These are phyloP conservation scores for Mucor piriformis DNA, from an alignment of 371 early-diverging fungal species.

Conservation along the genomic window DNA sequence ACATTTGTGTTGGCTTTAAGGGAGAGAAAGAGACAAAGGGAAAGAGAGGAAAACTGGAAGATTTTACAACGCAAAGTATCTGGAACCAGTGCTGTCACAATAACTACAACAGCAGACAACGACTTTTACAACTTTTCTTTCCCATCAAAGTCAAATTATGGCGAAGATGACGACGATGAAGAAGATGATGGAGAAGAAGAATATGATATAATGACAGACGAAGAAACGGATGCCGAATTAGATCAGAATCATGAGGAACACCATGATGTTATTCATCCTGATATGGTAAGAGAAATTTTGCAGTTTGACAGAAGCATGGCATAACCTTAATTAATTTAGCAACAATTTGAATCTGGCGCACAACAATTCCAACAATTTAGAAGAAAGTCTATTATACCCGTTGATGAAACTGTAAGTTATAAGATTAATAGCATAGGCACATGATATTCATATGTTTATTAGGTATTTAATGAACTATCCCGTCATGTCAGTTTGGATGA, in stretches of 20 bases:
- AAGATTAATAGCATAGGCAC: too few species aligned
- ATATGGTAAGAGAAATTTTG: slow-evolving; percentile 40
- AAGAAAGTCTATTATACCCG: slow-evolving; percentile 91
- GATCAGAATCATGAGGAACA: slow-evolving; percentile 31
- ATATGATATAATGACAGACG: slow-evolving; percentile 34
- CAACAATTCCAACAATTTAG: slow-evolving; percentile 77
- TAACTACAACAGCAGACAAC: slow-evolving; percentile 17
- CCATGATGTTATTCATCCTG: slow-evolving; percentile 44
- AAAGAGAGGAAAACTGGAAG: slow-evolving; percentile 86
- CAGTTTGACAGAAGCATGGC: neutral
- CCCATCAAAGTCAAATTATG: slow-evolving; percentile 35
- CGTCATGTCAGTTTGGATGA: slow-evolving; percentile 88
- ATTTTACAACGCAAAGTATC: slow-evolving; percentile 68
- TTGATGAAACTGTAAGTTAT: slow-evolving; percentile 46
- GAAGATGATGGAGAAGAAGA: slow-evolving; percentile 32
- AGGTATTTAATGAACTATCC: slow-evolving; percentile 78
- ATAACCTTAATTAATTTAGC: slow-evolving; percentile 38
- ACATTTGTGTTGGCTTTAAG: slow-evolving; percentile 36
- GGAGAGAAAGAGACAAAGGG: slow-evolving; percentile 83
- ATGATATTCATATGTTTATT: neutral
- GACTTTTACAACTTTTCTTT: slow-evolving; percentile 27
- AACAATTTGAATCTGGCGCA: slow-evolving; percentile 66
- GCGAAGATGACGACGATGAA: slow-evolving; percentile 2
- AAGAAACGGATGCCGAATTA: slow-evolving; percentile 27
- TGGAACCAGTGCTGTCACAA: slow-evolving; percentile 36